Evolutionary conservation across 2,329 filamentous ascomycete species (phyloP).

Genomic region (Ascochyta viciae-villosae): DNA sequence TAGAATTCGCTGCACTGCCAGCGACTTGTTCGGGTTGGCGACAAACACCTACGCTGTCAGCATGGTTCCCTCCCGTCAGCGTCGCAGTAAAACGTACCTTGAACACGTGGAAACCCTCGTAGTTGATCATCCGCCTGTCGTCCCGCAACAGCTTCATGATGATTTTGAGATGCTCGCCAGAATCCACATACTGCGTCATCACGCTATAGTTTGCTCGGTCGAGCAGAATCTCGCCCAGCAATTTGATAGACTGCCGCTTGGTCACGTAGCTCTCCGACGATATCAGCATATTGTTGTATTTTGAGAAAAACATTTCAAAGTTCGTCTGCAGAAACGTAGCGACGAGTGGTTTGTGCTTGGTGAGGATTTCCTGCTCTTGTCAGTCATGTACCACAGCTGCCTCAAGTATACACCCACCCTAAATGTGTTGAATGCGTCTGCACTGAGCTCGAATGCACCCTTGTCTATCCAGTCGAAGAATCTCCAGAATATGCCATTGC

Average conservation of each 20-base stretch:
- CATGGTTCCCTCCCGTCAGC: not conserved
- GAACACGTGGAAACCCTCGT: constrained; percentile 99
- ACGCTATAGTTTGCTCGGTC: constrained; percentile 97
- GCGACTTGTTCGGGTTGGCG: constrained; percentile 97
- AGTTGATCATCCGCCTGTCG: constrained; percentile 98
- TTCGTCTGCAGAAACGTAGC: constrained; percentile 87
- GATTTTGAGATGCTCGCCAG: constrained; percentile 94
- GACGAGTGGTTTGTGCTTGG: constrained; percentile 90
- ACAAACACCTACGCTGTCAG: constrained; percentile 76
- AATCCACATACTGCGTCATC: constrained; percentile 97
- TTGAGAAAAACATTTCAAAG: constrained; percentile 90
- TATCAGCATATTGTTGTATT: constrained; percentile 86
- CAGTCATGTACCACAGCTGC: constrained; percentile 11
- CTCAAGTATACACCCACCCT: constrained; percentile 63
- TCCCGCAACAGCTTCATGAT: constrained; percentile 97
- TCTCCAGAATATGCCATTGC: constrained; percentile 89
- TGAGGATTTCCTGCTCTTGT: constrained; percentile 79
- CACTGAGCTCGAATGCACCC: constrained; percentile 93
- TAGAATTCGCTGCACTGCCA: constrained; percentile 92
- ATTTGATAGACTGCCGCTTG: constrained; percentile 96
- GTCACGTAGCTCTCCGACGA: constrained; percentile 97
- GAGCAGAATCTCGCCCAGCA: constrained; percentile 91
- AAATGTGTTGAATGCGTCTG: constrained; percentile 97
- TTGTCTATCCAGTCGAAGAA: constrained; percentile 99
- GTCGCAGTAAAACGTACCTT: constrained; percentile 62